Conservation (phyloP, 352 stramenopile genomes). For the Globisporangium echinulatum region DNA sequence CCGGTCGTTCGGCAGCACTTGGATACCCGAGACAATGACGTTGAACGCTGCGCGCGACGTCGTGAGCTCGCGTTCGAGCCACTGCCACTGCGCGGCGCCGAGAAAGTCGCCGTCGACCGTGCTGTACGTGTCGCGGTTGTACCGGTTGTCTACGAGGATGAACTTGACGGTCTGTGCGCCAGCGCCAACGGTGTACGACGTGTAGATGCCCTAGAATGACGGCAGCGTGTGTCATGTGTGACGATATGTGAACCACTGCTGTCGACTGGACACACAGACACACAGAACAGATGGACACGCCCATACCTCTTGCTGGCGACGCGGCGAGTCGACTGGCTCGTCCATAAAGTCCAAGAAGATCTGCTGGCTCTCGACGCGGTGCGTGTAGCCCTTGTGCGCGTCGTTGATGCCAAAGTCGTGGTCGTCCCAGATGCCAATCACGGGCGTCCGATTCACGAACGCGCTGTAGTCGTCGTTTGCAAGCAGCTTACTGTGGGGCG, state of each 20-base stretch:
- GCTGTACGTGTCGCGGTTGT: slow-evolving; percentile 74
- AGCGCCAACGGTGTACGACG: slow-evolving; percentile 64
- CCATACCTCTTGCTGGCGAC: slow-evolving; percentile 63
- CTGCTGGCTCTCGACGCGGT: slow-evolving; percentile 75
- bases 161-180: slow-evolving; percentile 79
- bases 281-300: neutral
- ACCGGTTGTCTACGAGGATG: slow-evolving; percentile 84
- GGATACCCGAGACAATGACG: slow-evolving; percentile 90
- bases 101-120: slow-evolving; percentile 63
- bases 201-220: slow-evolving; percentile 68
- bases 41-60: slow-evolving; percentile 86
- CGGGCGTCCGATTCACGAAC: slow-evolving; percentile 54
- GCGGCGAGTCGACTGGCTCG: slow-evolving; percentile 62
- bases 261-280: neutral
- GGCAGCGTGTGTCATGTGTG: neutral
- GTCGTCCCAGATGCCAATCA: slow-evolving; percentile 88
- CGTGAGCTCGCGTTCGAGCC: slow-evolving; percentile 77
- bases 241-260: neutral
- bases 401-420: slow-evolving; percentile 91
- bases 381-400: slow-evolving; percentile 61
- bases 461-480: slow-evolving; percentile 58
- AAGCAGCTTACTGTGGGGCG: slow-evolving; percentile 40
- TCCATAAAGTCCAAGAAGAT: slow-evolving; percentile 84
- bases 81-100: slow-evolving; percentile 73
- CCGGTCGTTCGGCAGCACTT: slow-evolving; percentile 81